Conservation (phyloP, 2,329 filamentous ascomycete genomes). For the Trichoderma sp. region DNA sequence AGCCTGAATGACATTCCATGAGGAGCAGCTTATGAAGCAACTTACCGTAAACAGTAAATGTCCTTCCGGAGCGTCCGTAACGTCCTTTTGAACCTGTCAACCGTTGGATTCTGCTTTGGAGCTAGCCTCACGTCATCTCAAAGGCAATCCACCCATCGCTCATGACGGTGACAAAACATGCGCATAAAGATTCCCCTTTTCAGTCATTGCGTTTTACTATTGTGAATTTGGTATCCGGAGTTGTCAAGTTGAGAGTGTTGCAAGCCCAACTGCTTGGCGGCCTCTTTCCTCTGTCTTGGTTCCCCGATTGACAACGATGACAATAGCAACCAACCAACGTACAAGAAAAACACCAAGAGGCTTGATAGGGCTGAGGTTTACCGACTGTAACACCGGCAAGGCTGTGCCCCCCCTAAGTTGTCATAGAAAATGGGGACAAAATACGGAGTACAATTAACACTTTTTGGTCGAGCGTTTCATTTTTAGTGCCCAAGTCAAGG, state of each 20-base stretch:
- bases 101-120: background rate
- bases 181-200: background rate
- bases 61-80: background rate
- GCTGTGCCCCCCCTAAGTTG: background rate
- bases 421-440: background rate
- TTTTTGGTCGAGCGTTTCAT: background rate
- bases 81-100: background rate
- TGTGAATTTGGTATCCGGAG: background rate
- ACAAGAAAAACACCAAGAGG: background rate
- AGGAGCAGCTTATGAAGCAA: background rate
- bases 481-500: background rate
- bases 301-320: background rate
- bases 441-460: background rate
- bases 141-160: background rate
- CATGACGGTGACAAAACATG: background rate
- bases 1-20: background rate
- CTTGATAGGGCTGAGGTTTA: slow-evolving; percentile 1
- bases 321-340: background rate
- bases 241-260: background rate
- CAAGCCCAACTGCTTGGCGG: background rate
- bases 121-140: slow-evolving; percentile 5
- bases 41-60: slow-evolving; percentile 6
- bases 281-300: background rate
- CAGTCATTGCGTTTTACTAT: background rate
- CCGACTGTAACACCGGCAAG: background rate